These are phyloP conservation scores for Thinopyrum elongatum DNA, from an alignment of 176 grass and related monocot species.

Conservation along the genomic window DNA sequence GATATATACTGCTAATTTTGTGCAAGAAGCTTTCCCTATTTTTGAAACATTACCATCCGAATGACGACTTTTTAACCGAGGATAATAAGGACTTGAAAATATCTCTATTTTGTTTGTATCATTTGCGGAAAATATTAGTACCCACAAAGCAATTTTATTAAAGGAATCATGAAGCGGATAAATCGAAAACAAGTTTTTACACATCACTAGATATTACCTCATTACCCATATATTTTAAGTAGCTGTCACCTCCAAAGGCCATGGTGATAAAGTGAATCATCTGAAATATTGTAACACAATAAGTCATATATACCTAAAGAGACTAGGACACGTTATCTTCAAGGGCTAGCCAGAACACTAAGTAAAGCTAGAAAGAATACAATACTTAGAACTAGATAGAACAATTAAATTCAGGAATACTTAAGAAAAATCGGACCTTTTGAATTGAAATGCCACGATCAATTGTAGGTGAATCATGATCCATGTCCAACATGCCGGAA, in stretches of 20 bases:
- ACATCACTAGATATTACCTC: constrained; percentile 55
- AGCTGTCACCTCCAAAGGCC: constrained; percentile 89
- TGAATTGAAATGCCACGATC: constrained; percentile 67
- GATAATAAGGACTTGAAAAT: not conserved
- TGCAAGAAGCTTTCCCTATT: not conserved
- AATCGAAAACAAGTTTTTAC: not conserved
- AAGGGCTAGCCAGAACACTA: not conserved
- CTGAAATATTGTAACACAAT: constrained; percentile 40
- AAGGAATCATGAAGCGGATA: not conserved
- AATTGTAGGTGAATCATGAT: too few relatives aligned
- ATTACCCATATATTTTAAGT: constrained; percentile 98
- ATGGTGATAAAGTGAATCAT: constrained; percentile 96
- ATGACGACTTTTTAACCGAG: not conserved
- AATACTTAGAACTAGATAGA: constrained; percentile 7
- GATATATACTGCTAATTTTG: not conserved
- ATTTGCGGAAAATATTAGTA: not conserved
- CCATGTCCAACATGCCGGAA: not conserved
- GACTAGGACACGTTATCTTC: not conserved
- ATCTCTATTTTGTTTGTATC: not conserved
- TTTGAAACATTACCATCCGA: constrained; percentile 7
- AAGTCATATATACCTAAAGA: constrained; percentile 5
- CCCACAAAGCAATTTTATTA: not conserved
- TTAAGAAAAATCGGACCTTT: constrained; percentile 52
- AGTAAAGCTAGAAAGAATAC: not conserved
- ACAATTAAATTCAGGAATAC: not conserved